Evolutionary conservation across 1,284 basidiomycete genomes (phyloP).

Genomic region (Cutaneotrichosporon cavernicola): DNA sequence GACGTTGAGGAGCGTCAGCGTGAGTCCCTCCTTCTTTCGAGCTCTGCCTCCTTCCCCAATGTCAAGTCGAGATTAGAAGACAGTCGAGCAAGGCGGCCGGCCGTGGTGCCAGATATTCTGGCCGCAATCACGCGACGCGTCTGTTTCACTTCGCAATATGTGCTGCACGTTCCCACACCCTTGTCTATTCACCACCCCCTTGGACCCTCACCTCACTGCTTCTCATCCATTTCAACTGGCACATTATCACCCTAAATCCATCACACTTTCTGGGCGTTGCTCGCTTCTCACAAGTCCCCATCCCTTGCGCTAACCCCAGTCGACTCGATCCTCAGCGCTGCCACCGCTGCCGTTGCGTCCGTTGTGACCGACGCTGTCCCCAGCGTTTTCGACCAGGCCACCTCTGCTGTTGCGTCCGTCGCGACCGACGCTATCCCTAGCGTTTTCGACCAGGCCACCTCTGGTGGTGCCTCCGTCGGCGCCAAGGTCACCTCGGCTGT

Average conservation of each 20-base stretch:
- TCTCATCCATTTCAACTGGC: not conserved
- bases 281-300: not conserved
- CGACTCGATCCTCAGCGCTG: constrained; percentile 16
- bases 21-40: constrained; percentile 3
- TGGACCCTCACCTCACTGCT: no score
- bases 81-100: no score
- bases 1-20: constrained; percentile 22
- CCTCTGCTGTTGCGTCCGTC: constrained; percentile 4
- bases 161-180: no score
- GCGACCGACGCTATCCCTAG: constrained; percentile 13
- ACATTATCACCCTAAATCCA: not conserved
- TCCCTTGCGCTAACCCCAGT: constrained; percentile 8
- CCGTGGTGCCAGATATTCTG: no score
- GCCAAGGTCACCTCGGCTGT: constrained; percentile 18
- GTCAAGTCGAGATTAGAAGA: not conserved
- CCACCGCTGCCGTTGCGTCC: constrained; percentile 9
- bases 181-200: no score
- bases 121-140: no score
- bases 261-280: no score
- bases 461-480: not conserved
- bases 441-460: constrained; percentile 8
- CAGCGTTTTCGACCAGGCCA: constrained; percentile 11
- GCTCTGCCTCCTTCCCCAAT: no score
- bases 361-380: constrained; percentile 10
- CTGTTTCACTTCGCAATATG: not conserved